phyloP scores from a whole-genome alignment of 306 rosid genomes.

The Cucurbita pepo region DNA sequence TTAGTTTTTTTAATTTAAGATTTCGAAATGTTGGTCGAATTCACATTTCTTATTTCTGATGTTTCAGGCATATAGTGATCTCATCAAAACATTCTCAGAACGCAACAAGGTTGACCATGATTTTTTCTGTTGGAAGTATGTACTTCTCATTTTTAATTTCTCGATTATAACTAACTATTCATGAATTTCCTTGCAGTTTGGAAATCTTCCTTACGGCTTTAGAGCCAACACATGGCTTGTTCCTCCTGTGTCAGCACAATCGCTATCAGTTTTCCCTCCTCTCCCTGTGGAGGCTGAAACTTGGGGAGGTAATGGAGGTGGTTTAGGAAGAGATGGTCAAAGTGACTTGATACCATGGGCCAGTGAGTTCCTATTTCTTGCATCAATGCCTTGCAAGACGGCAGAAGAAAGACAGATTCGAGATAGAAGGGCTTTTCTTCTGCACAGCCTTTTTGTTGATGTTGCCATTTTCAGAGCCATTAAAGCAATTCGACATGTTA shows the following conservation, averaged over 20 bases:
- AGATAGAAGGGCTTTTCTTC: conserved; percentile 86
- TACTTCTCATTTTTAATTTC: not conserved
- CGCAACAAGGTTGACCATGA: conserved; percentile 60
- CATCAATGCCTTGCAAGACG: conserved; percentile 88
- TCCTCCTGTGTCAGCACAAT: conserved; percentile 72
- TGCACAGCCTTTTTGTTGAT: conserved; percentile 85
- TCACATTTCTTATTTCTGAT: conserved; percentile 7
- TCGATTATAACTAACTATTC: conserved; percentile 5
- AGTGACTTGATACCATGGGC: conserved; percentile 82
- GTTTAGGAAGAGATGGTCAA: conserved; percentile 66
- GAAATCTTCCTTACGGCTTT: conserved; percentile 90
- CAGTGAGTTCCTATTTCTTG: conserved; percentile 55
- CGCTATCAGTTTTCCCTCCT: conserved; percentile 48
- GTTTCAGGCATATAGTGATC: conserved; percentile 71
- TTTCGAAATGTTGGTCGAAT: not conserved
- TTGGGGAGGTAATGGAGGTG: conserved; percentile 99
- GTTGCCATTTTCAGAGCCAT: conserved; percentile 78
- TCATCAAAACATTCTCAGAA: conserved; percentile 70
- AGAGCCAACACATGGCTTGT: conserved; percentile 98
- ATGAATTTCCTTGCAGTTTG: conserved; percentile 43
- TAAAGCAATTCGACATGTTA: conserved; percentile 41
- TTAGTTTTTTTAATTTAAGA: not conserved
- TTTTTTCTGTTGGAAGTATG: conserved; percentile 1
- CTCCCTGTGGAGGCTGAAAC: conserved; percentile 75
- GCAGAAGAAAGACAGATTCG: conserved; percentile 89